Conservation (phyloP, 2,329 filamentous ascomycete species). For the Colletotrichum eleusines region DNA sequence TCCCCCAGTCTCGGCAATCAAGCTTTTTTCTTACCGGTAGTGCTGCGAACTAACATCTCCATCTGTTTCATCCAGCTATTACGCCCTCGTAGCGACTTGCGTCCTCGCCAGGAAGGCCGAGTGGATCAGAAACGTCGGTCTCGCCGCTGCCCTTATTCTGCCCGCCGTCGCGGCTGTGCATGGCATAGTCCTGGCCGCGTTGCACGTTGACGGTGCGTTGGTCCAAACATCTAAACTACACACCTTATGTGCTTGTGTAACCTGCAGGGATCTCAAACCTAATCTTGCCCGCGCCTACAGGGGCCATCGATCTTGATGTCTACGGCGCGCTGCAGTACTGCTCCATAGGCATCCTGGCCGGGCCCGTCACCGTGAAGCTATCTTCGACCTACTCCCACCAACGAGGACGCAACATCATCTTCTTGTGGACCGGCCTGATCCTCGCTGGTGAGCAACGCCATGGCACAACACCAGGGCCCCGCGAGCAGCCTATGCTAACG, state of each 20-base stretch:
- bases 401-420: constrained; percentile 74
- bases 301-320: constrained; percentile 75
- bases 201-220: constrained; percentile 67
- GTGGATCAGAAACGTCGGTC: constrained; percentile 72
- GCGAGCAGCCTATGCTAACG: not conserved
- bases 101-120: constrained; percentile 71
- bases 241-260: too few relatives aligned
- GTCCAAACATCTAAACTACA: constrained; percentile 42
- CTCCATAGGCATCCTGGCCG: constrained; percentile 73
- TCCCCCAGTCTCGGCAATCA: not conserved
- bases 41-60: constrained; percentile 18
- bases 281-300: constrained; percentile 51
- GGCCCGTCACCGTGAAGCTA: constrained; percentile 70
- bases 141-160: constrained; percentile 72
- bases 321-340: constrained; percentile 77
- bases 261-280: not conserved
- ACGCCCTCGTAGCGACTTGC: constrained; percentile 72
- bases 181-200: constrained; percentile 68
- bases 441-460: constrained; percentile 62
- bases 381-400: constrained; percentile 74
- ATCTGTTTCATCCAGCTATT: constrained; percentile 61
- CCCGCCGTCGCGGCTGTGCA: constrained; percentile 75
- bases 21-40: constrained; percentile 9
- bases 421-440: constrained; percentile 72
- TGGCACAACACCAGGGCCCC: not conserved